phyloP scores from a whole-genome alignment of 371 early-diverging fungal genomes.

The Haplosporangium sp. region DNA sequence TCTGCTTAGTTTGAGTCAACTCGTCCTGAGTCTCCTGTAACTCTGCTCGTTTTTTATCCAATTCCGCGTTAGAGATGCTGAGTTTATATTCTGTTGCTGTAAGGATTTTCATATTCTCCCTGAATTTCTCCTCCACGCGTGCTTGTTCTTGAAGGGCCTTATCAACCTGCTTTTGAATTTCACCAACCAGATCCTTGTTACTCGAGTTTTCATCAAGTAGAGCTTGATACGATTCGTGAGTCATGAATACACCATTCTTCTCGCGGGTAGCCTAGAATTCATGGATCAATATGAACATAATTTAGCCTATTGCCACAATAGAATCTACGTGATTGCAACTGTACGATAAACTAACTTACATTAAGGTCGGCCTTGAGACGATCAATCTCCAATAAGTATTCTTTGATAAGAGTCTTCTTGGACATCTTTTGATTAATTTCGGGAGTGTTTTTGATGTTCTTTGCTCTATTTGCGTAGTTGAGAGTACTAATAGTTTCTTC shows the following conservation, averaged over 20 bases:
- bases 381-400: constrained; percentile 67
- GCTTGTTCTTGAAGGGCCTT: constrained; percentile 57
- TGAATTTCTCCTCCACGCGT: constrained; percentile 58
- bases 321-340: not conserved
- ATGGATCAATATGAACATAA: not conserved
- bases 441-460: constrained; percentile 93
- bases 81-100: constrained; percentile 56
- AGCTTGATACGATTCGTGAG: constrained; percentile 69
- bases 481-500: constrained; percentile 95
- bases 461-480: constrained; percentile 95
- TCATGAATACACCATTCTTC: constrained; percentile 80
- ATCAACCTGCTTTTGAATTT: constrained; percentile 60
- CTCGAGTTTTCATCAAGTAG: constrained; percentile 67
- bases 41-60: constrained; percentile 48
- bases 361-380: constrained; percentile 56
- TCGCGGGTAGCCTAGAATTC: constrained; percentile 70
- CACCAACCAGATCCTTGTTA: constrained; percentile 68
- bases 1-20: constrained; percentile 50
- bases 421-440: constrained; percentile 87
- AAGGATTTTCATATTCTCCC: constrained; percentile 60
- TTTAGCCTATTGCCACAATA: not conserved
- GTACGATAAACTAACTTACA: constrained; percentile 16
- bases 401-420: constrained; percentile 80
- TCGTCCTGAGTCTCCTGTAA: constrained; percentile 53
- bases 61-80: constrained; percentile 52